Conservation (phyloP, 2,329 filamentous ascomycete genomes). For the Diaporthe citrichinensis region DNA sequence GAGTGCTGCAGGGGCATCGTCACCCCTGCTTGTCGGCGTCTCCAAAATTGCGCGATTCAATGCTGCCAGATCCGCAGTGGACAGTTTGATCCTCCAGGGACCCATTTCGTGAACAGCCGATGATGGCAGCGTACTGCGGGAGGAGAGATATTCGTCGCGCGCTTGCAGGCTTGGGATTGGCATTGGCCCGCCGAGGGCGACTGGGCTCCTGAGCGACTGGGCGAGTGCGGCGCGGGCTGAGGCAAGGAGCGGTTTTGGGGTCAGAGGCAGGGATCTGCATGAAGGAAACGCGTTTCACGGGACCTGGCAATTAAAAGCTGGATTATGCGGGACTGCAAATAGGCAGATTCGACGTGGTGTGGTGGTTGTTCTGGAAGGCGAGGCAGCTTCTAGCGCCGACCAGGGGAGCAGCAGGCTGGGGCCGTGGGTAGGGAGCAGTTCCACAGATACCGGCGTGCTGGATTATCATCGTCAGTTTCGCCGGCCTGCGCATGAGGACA, state of each 20-base stretch:
- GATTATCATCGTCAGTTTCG: slow-evolving; percentile 23
- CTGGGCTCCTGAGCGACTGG: slow-evolving; percentile 25
- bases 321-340: slow-evolving; percentile 58
- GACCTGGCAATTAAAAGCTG: slow-evolving; percentile 63
- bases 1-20: slow-evolving; percentile 38
- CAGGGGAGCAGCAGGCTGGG: slow-evolving; percentile 24
- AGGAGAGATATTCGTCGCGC: not conserved
- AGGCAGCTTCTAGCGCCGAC: slow-evolving; percentile 53
- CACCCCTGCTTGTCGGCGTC: slow-evolving; percentile 45
- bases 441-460: slow-evolving; percentile 28
- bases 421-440: slow-evolving; percentile 17
- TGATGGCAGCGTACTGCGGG: slow-evolving; percentile 18
- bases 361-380: slow-evolving; percentile 54
- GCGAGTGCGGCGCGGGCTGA: slow-evolving; percentile 42
- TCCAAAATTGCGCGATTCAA: slow-evolving; percentile 58
- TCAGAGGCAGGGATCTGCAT: slow-evolving; percentile 56
- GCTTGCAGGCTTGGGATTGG: slow-evolving; percentile 8
- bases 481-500: slow-evolving; percentile 9
- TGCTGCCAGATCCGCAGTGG: slow-evolving; percentile 47
- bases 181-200: not conserved
- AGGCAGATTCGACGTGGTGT: slow-evolving; percentile 48
- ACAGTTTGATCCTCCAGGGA: slow-evolving; percentile 30
- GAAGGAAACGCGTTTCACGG: slow-evolving; percentile 60
- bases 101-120: slow-evolving; percentile 21
- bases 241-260: slow-evolving; percentile 43